These are phyloP conservation scores for Silene conica DNA, from an alignment of 148 eudicot species.

Conservation along the genomic window DNA sequence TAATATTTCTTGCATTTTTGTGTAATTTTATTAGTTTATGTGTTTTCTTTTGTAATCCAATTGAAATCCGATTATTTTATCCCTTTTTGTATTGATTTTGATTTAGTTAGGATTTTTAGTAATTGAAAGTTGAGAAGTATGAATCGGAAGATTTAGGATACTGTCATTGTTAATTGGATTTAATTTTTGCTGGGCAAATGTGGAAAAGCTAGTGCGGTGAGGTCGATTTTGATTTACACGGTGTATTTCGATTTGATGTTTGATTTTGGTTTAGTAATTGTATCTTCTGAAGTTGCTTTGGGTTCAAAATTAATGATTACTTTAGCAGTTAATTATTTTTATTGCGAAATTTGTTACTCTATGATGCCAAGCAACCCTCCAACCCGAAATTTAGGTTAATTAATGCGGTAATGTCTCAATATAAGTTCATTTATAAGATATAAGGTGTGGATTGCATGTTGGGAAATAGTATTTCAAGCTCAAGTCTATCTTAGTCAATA, in stretches of 20 bases:
- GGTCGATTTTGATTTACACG: background rate
- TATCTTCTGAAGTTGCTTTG: too few species aligned
- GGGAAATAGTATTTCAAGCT: background rate
- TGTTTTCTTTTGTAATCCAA: background rate
- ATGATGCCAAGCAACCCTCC: background rate
- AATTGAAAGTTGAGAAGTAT: background rate
- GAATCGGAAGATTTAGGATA: constrained; percentile 12
- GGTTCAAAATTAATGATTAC: too few species aligned
- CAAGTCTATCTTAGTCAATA: too few species aligned
- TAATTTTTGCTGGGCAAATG: background rate
- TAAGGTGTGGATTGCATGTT: background rate
- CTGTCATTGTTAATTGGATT: background rate
- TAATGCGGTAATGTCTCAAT: background rate
- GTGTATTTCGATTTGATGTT: background rate
- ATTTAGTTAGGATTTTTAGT: background rate
- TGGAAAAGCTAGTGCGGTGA: background rate
- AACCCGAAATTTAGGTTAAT: background rate
- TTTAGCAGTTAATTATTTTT: background rate
- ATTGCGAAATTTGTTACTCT: background rate
- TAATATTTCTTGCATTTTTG: background rate
- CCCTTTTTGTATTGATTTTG: background rate
- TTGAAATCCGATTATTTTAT: background rate
- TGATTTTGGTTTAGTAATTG: background rate
- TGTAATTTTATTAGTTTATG: background rate
- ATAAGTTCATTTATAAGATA: background rate